Evolutionary conservation across 2,329 filamentous ascomycete species (phyloP).

Genomic region (Apiospora marii): DNA sequence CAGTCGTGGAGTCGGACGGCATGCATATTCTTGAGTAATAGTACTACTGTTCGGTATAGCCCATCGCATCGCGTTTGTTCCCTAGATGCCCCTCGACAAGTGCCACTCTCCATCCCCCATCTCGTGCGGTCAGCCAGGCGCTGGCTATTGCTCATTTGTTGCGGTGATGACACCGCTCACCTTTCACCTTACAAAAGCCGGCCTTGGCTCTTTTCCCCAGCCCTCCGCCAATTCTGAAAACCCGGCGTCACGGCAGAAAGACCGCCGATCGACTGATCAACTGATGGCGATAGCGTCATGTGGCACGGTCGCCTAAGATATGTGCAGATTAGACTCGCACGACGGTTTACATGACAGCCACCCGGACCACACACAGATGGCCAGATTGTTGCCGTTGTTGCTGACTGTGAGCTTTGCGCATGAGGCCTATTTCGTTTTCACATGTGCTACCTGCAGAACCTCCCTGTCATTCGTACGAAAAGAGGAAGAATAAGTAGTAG

Average conservation of each 20-base stretch:
- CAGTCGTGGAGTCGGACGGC: not conserved
- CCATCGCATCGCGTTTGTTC: not conserved
- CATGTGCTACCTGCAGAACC: not conserved
- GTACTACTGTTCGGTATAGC: not conserved
- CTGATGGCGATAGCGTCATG: conserved; percentile 11
- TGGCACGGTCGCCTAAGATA: conserved; percentile 5
- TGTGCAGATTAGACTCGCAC: conserved; percentile 8
- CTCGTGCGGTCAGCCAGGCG: not conserved
- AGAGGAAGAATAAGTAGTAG: not conserved
- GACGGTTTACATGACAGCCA: not conserved
- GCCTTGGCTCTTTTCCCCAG: not conserved
- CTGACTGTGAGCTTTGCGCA: conserved; percentile 11
- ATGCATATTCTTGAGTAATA: conserved; percentile 10
- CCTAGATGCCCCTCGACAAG: not conserved
- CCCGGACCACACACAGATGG: not conserved
- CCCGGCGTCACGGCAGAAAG: not conserved
- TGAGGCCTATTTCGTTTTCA: not conserved
- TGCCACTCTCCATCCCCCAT: not conserved
- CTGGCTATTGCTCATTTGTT: not conserved
- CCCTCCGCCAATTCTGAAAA: not conserved
- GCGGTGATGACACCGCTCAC: not conserved
- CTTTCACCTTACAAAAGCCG: not conserved
- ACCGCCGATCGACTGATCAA: conserved; percentile 8
- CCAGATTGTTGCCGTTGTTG: not conserved
- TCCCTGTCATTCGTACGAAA: not conserved